Evolutionary conservation across 2,329 filamentous ascomycete species (phyloP).

Genomic region (Colletotrichum kahawae): DNA sequence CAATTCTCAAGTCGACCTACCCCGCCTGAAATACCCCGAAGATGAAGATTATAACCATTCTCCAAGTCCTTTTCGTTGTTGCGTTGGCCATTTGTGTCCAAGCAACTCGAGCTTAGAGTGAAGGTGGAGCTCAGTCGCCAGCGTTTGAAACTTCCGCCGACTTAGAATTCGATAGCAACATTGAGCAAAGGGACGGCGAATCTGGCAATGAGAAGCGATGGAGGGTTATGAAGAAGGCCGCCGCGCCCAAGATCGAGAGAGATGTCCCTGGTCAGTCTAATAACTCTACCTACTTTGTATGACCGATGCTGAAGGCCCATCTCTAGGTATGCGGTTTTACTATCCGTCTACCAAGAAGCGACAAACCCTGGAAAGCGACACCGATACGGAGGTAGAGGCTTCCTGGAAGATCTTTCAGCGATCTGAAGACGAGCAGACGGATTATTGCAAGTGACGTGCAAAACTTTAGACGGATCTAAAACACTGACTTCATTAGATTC

Average conservation of each 20-base stretch:
- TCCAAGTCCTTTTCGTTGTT: neutral
- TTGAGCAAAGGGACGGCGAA: neutral
- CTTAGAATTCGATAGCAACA: neutral
- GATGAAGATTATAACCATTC: neutral
- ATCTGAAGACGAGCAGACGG: neutral
- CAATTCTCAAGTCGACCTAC: fast-evolving
- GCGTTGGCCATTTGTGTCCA: neutral
- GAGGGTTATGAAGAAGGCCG: neutral
- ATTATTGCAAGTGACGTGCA: neutral
- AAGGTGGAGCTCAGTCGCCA: neutral
- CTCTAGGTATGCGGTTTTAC: neutral
- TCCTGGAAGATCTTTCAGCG: neutral
- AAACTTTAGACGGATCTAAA: fast-evolving
- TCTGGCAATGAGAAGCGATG: neutral
- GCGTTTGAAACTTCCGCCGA: neutral
- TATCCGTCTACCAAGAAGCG: neutral
- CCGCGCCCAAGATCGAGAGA: neutral
- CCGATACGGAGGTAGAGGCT: neutral
- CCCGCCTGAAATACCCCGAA: neutral
- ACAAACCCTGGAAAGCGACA: neutral
- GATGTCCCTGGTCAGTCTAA: neutral
- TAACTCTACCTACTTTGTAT: neutral
- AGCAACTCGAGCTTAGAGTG: neutral
- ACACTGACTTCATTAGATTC: neutral
- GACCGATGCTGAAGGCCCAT: neutral